Conservation (phyloP, 1,284 basidiomycete species). For the Ustilago sp. region DNA sequence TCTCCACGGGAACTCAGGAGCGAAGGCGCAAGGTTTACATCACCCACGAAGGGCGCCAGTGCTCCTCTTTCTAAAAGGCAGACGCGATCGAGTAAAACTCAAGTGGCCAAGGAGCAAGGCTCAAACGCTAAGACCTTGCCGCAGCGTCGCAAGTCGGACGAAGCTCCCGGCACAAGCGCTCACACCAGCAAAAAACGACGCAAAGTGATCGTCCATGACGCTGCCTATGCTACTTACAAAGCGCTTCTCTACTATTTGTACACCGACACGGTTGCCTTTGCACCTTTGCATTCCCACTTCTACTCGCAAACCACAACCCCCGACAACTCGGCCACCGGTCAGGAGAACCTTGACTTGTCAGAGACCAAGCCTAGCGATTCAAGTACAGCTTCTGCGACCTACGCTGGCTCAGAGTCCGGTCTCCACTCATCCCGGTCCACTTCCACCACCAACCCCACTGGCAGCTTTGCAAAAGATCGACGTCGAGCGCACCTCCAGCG, state of each 20-base stretch:
- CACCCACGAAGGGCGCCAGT: not conserved
- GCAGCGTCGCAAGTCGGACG: conserved; percentile 24
- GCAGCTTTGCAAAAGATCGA: conserved; percentile 34
- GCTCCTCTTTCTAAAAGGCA: conserved; percentile 2
- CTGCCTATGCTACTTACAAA: conserved; percentile 84
- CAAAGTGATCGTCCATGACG: conserved; percentile 76
- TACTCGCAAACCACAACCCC: conserved; percentile 46
- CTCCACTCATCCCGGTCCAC: not conserved
- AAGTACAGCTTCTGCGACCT: not conserved
- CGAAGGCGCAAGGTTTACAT: conserved; percentile 9
- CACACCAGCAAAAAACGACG: conserved; percentile 37
- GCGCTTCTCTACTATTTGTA: conserved; percentile 87
- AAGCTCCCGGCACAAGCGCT: not conserved
- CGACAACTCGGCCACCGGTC: conserved; percentile 12
- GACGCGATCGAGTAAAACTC: not conserved
- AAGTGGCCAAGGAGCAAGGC: not conserved
- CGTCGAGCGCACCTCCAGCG: conserved; percentile 37
- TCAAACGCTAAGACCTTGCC: conserved; percentile 5
- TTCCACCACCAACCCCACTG: not conserved
- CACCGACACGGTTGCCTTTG: conserved; percentile 84
- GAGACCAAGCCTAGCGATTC: conserved; percentile 2
- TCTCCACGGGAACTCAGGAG: conserved; percentile 29
- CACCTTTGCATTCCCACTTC: conserved; percentile 79
- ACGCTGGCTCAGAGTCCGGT: conserved; percentile 17
- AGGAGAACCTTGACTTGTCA: conserved; percentile 1